Evolutionary conservation across 352 stramenopile genomes (phyloP), one percentile per base, ranked within the genome.

Genomic region (Pythium sukuiense): DNA sequence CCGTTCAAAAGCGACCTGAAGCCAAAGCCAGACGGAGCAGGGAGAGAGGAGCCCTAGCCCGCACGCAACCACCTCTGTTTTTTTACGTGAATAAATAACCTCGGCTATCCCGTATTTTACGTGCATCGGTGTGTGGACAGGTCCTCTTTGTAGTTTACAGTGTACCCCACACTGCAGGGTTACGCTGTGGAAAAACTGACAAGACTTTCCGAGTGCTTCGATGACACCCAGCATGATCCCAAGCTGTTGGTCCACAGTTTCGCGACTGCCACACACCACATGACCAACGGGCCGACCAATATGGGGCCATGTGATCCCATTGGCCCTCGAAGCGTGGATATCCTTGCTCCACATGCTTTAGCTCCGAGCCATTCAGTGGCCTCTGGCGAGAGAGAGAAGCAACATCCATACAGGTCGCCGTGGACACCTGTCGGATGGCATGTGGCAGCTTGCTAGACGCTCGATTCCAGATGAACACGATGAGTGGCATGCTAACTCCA

Each of bases 61-160:
- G 9, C 39, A 46, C 39, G 39, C 39, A 46, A 46, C 39, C 6
- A 46, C 39, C 39, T 46, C 39, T 46, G 39, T 46, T 46, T 46
- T 45, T 46, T 46, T 46, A 20, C 39, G 39, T 46, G 14, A 46
- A 14, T 46, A 46, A 46, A 46, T 46, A 46, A 46, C 39, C 39
- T 46, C 39, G 39, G 12, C 39, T 46, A 46, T 46, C 39, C 39
- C 39, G 14, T 46, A 46, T 46, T 46, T 46, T 46, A 46, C 39
- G 16, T 46, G 7, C 39, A 16, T 24, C 20, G 20, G 39, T 46
- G 12, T 2, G 39, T n/a, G 5, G 39, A 20, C 9, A 16, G 12
- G 12, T 18, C 9, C 5, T 12, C 6, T 1, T 11, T 16, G 39
- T 46, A 46, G n/a, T 46, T 46, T 46, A 46, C 39, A n/a, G 39